Evolutionary conservation across 2,329 filamentous ascomycete genomes (phyloP).

Genomic region (Mollisiaceae sp.): DNA sequence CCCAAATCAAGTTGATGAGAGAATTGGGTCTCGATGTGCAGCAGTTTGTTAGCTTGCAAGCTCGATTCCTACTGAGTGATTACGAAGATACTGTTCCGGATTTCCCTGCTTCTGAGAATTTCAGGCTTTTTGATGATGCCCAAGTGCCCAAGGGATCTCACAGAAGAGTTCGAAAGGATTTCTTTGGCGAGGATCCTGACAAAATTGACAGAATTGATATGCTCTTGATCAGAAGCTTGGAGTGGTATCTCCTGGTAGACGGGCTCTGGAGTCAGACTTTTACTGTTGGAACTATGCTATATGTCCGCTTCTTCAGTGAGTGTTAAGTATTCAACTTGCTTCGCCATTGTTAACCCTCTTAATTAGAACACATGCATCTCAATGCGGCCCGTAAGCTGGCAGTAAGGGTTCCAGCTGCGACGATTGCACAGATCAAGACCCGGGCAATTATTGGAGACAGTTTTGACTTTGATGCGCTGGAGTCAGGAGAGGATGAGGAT

Average conservation of each 20-base stretch:
- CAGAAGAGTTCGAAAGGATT: constrained; percentile 70
- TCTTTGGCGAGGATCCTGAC: constrained; percentile 70
- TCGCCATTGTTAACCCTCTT: constrained; percentile 28
- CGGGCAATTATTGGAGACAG: constrained; percentile 47
- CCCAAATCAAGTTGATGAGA: constrained; percentile 75
- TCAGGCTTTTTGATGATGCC: constrained; percentile 54
- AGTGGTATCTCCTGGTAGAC: constrained; percentile 82
- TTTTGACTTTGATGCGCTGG: constrained; percentile 43
- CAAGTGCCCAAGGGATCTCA: constrained; percentile 55
- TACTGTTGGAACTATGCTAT: constrained; percentile 69
- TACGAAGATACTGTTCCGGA: constrained; percentile 42
- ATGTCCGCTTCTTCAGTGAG: constrained; percentile 85
- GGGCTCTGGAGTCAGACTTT: constrained; percentile 76
- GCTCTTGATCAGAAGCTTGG: constrained; percentile 75
- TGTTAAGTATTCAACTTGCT: constrained; percentile 33
- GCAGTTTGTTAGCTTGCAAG: constrained; percentile 75
- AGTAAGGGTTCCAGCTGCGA: constrained; percentile 54
- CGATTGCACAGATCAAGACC: constrained; percentile 44
- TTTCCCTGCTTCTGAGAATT: constrained; percentile 51
- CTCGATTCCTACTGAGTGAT: constrained; percentile 57
- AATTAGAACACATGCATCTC: constrained; percentile 49
- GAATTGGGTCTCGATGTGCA: constrained; percentile 75
- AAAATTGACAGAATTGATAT: constrained; percentile 68
- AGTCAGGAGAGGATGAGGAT: constrained; percentile 38
- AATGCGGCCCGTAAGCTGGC: constrained; percentile 60